Evolutionary conservation across 192 early-diverging fungal species (phyloP), one percentile per base, ranked within the genome.

Genomic region (Podila clonocystis): DNA sequence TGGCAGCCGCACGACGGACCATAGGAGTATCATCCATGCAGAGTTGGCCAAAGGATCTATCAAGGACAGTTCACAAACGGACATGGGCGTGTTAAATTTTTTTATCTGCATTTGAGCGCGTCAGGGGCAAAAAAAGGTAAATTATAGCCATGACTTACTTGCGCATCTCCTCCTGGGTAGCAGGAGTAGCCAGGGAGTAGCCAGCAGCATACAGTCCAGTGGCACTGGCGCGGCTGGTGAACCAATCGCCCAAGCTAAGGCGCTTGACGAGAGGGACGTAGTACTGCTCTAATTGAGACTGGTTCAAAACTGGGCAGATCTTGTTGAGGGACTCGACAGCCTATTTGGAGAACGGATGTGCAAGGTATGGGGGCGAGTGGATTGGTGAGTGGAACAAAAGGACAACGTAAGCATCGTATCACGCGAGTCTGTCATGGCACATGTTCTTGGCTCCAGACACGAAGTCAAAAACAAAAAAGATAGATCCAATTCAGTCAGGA

Each of bases 1-100:
- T 95, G 24, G 96, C 95, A 30, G 97, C 95, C 1, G 97, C 95
- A 68, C 98, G 91, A 71, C 97, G 91, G 69, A 98, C 97, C 98
- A 99, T 99, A 17, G 98, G 98, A 38, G 96, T 98, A 58, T 96
- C 96, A 84, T 99, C 98, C 72, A 92, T 86, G 77, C 92, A 92
- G 38, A 99, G 89, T 69, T 92, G 90, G 50, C 88, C 89, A 78
- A 93, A 98, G 36, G 94, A 73, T 73, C 88, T 95, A 70, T 31
- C 22, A 52, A 55, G 24, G n/a, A 55, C 24, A 26, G 41, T 45
- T 45, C 41, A 4, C 41, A 45, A 45, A n/a, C 52, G 24, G 52
- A 24, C 52, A 55, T 55, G 4, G 6, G 24, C 24, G 5, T 24
- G 24, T 55, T 55, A 55, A 24, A 50, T 50, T 52, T 17, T n/a